These are phyloP conservation scores for Pseudogymnoascus sp. DNA, from an alignment of 2,329 filamentous ascomycete genomes.

Conservation along the genomic window DNA sequence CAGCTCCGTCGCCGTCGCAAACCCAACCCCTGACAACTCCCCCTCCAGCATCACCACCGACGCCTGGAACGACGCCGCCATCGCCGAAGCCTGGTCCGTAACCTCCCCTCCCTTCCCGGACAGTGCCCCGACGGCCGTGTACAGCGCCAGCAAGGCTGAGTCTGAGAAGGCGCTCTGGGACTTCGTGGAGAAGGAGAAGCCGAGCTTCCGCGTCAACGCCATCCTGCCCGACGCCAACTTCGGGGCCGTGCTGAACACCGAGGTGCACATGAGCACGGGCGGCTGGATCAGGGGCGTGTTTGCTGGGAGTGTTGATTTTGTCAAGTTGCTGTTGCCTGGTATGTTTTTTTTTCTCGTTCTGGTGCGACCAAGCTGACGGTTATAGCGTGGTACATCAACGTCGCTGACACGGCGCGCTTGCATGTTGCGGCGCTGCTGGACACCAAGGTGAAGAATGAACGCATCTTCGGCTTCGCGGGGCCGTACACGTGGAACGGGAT, in stretches of 20 bases:
- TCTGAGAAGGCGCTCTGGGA: slow-evolving; percentile 33
- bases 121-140: slow-evolving; percentile 19
- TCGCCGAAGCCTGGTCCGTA: slow-evolving; percentile 28
- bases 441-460: slow-evolving; percentile 20
- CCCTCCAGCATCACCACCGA: slow-evolving; percentile 19
- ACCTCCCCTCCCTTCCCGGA: slow-evolving; percentile 27
- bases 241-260: slow-evolving; percentile 14
- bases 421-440: slow-evolving; percentile 26
- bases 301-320: slow-evolving; percentile 14
- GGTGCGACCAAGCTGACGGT: neutral
- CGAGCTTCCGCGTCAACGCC: slow-evolving; percentile 22
- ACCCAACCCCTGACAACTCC: slow-evolving; percentile 15
- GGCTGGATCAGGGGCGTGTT: slow-evolving; percentile 18
- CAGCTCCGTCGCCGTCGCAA: slow-evolving; percentile 23
- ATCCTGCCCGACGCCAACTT: slow-evolving; percentile 18
- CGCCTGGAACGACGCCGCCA: slow-evolving; percentile 30
- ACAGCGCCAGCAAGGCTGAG: slow-evolving; percentile 33
- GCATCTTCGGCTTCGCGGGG: slow-evolving; percentile 24
- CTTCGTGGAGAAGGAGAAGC: slow-evolving; percentile 28
- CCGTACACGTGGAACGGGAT: slow-evolving; percentile 22
- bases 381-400: slow-evolving; percentile 16
- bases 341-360: neutral
- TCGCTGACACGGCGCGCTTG: slow-evolving; percentile 20
- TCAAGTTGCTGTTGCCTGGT: slow-evolving; percentile 12
- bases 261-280: slow-evolving; percentile 18